Base-by-base conservation (phyloP, 2,329 filamentous ascomycete genomes). In the Cytospora piceicola region DNA sequence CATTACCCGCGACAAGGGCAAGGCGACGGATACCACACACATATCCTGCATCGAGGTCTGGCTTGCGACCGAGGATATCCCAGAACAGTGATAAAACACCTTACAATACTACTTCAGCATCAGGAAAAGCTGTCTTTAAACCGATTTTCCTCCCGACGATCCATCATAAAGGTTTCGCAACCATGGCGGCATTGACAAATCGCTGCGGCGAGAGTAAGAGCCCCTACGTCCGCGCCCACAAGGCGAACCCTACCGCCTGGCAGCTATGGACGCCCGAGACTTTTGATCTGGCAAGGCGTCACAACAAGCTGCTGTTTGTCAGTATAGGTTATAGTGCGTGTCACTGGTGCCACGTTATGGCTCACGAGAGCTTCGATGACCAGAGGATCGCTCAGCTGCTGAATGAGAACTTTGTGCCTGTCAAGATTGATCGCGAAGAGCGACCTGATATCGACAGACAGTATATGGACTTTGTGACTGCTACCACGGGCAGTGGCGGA, bases 401-500 rank as follows among this genome's bases (percentile, higher is more conserved):
- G 34, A 97, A 97, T 78, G 82, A 89, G 67, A 85, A 86, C 61
- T 97, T 97, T 76, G 87, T 97, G 51, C 93, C 93, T 3, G 88
- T 97, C 75, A 92, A 96, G 73, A 86, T 97, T 72, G 93, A 97
- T 75, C 87, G 93, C 68, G 93, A 97, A 77, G 91, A 96, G 77
- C 88, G 93, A 22, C 93, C 93, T n/a, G 92, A 96, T 74, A 87
- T 97, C 69, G 93, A 97, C 73, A 88, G 90, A 69, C 92, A 96
- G 69, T 97, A 97, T 76, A 96, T 96, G 92, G 95, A 95, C 78
- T 97, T 95, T 76, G 90, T 96, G 32, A 92, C 96, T 75, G 93
- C 93, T 2, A 94, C 94, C 2, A 94, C 89, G 58, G 92, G 91
- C 14, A 88, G 86, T 4, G 93, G 92, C 11, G 93, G 93, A 49